A percentile compares a stretch with the other conserved stretches of the same genome.
These are phyloP conservation scores for Chromera velia DNA, from an alignment of 73 alveolate genomes.

Conservation along the genomic window DNA sequence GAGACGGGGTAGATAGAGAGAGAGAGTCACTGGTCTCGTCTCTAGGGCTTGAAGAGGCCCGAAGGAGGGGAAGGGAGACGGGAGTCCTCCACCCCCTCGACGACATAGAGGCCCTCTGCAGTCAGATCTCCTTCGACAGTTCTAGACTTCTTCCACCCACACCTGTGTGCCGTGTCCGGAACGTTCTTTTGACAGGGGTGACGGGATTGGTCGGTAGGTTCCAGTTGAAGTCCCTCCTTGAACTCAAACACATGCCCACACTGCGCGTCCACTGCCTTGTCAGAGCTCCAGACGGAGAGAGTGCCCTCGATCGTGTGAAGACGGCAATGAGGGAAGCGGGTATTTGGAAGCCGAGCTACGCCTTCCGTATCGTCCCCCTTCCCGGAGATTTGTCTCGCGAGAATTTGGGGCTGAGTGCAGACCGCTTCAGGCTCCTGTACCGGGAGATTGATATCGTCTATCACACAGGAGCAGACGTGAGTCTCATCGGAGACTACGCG, in stretches of 20 bases:
- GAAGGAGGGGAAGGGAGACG: too few relatives aligned
- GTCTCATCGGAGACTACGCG: not conserved
- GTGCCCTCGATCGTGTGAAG: not conserved
- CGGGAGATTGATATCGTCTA: not conserved
- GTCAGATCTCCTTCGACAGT: not conserved
- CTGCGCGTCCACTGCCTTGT: not conserved
- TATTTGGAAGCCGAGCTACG: not conserved
- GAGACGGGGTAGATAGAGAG: too few relatives aligned
- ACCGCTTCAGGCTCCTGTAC: not conserved
- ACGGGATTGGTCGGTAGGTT: not conserved
- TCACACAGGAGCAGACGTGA: not conserved
- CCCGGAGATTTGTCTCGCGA: not conserved
- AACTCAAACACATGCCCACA: not conserved
- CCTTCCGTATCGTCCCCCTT: not conserved
- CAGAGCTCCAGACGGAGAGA: not conserved
- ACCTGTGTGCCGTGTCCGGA: not conserved
- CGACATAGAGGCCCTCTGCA: not conserved
- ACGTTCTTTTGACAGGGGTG: not conserved
- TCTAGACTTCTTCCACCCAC: not conserved
- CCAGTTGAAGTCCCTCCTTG: not conserved
- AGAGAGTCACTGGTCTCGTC: too few relatives aligned
- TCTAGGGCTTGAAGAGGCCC: too few relatives aligned
- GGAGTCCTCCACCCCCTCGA: too few relatives aligned
- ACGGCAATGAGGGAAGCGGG: not conserved
- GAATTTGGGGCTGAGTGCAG: not conserved